These are phyloP conservation scores for Lathyrus aphaca DNA, from an alignment of 306 rosid genomes.

Conservation along the genomic window DNA sequence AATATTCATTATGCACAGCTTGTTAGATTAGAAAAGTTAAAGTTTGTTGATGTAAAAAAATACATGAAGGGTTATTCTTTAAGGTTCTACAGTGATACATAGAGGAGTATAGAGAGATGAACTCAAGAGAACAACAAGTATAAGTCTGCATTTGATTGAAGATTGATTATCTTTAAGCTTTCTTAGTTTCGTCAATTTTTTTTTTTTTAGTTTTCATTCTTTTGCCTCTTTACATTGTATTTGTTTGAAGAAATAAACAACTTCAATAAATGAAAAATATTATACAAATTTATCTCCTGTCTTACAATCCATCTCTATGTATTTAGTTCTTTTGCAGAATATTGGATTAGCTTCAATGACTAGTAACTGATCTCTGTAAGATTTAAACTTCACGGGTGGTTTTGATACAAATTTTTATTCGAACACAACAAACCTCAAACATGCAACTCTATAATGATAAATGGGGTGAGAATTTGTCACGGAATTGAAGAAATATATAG, in stretches of 20 bases:
- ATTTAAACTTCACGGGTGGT: too few relatives aligned
- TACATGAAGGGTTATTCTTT: too few relatives aligned
- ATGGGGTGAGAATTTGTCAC: too few relatives aligned
- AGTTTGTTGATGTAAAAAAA: slow-evolving; percentile 29
- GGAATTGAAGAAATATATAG: too few relatives aligned
- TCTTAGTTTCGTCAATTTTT: slow-evolving; percentile 9
- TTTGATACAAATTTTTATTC: too few relatives aligned
- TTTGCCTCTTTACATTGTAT: slow-evolving; percentile 27
- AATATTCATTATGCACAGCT: not conserved
- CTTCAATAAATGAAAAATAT: slow-evolving; percentile 30
- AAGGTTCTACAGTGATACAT: not conserved
- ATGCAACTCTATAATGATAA: too few relatives aligned
- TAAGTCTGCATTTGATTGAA: slow-evolving; percentile 33
- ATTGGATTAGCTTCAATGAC: too few relatives aligned
- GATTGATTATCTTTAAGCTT: slow-evolving; percentile 36
- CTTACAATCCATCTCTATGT: too few relatives aligned
- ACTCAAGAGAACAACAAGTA: not conserved
- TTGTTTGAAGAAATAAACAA: slow-evolving; percentile 35
- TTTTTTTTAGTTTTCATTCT: not conserved
- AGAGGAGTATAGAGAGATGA: slow-evolving; percentile 11
- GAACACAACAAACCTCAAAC: too few relatives aligned
- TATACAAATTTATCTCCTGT: not conserved
- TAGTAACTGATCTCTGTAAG: too few relatives aligned
- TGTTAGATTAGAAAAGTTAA: slow-evolving; percentile 18
- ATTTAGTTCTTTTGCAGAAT: too few relatives aligned